These are phyloP conservation scores for Groenewaldozyma tartarivorans DNA, from an alignment of 805 yeast species.

Conservation along the genomic window DNA sequence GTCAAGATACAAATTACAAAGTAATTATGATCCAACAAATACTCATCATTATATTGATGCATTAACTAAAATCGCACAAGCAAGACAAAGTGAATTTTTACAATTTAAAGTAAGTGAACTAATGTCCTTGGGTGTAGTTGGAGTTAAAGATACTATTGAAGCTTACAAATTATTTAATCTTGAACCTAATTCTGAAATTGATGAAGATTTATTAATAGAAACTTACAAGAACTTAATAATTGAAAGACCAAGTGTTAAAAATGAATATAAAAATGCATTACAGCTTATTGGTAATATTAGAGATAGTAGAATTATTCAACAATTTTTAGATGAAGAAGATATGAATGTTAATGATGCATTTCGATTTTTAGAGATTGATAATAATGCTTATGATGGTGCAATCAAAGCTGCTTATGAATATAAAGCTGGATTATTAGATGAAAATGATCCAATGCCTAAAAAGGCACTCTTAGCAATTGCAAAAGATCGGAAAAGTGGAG, in stretches of 20 bases:
- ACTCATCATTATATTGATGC: constrained; percentile 51
- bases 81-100: constrained; percentile 38
- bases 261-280: constrained; percentile 12
- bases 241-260: constrained; percentile 7
- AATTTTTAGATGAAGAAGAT: constrained; percentile 34
- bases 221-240: constrained; percentile 6
- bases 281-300: constrained; percentile 13
- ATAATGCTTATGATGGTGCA: constrained; percentile 56
- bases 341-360: constrained; percentile 43
- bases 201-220: constrained; percentile 12
- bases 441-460: constrained; percentile 9
- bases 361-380: constrained; percentile 39
- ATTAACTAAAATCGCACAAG: constrained; percentile 40
- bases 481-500: constrained; percentile 19
- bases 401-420: constrained; percentile 67
- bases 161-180: constrained; percentile 32
- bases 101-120: constrained; percentile 37
- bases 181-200: constrained; percentile 12
- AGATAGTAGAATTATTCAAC: constrained; percentile 8
- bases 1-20: constrained; percentile 36
- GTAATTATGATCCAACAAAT: constrained; percentile 34
- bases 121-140: constrained; percentile 42
- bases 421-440: constrained; percentile 40
- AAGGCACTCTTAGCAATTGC: constrained; percentile 26
- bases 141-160: constrained; percentile 37